phyloP scores from a whole-genome alignment of 331 rosid species.

The Acacia concinna region DNA sequence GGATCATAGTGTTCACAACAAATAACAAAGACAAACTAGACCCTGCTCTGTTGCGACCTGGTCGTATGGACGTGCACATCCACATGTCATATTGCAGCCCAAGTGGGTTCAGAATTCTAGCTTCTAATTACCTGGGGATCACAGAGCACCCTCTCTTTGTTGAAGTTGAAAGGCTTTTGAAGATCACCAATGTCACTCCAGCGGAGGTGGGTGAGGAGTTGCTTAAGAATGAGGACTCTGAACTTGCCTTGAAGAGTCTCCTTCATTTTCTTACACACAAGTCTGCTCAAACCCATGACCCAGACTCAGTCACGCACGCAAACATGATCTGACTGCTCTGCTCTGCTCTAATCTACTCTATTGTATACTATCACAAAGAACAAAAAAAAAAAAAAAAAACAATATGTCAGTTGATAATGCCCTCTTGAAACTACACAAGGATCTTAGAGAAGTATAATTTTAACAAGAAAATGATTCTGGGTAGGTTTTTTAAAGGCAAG shows the following conservation, averaged over 20 bases:
- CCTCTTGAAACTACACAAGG: background rate
- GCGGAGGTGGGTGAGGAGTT: slow-evolving; percentile 34
- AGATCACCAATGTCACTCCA: slow-evolving; percentile 32
- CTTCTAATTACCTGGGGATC: slow-evolving; percentile 31
- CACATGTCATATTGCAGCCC: slow-evolving; percentile 39
- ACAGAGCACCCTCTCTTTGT: slow-evolving; percentile 33
- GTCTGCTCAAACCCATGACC: slow-evolving; percentile 14
- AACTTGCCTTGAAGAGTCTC: slow-evolving; percentile 13
- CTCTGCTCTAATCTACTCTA: too few species aligned
- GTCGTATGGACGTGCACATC: slow-evolving; percentile 36
- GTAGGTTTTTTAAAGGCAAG: background rate
- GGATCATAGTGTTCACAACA: slow-evolving; percentile 37
- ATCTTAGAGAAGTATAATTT: background rate
- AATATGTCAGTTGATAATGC: background rate
- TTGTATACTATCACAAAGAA: background rate
- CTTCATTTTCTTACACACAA: background rate
- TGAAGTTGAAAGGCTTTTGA: slow-evolving; percentile 11
- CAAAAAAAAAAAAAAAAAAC: background rate
- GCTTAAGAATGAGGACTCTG: slow-evolving; percentile 22
- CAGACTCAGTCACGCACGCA: background rate
- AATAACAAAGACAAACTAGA: slow-evolving; percentile 33
- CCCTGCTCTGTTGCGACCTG: slow-evolving; percentile 37
- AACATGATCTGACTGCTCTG: background rate
- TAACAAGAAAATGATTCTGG: background rate
- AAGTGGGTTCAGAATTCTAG: slow-evolving; percentile 26